A percentile compares a stretch with the other conserved stretches of the same genome.
Conservation (phyloP, 2,329 filamentous ascomycete species). For the Massarina eburnea region DNA sequence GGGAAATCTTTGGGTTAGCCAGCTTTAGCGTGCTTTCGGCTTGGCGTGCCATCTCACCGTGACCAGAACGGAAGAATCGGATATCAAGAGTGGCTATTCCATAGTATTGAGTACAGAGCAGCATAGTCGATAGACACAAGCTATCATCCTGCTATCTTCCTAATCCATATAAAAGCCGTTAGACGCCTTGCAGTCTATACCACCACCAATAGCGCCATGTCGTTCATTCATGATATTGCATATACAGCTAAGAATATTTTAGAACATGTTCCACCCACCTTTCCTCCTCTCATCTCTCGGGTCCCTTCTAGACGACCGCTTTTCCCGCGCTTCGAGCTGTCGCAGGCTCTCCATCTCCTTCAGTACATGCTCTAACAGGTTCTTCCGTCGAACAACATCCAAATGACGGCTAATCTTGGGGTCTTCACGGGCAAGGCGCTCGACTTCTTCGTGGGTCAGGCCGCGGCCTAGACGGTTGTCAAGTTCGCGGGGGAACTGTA, state of each 20-base stretch:
- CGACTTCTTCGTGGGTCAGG: constrained; percentile 76
- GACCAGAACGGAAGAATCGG: no score
- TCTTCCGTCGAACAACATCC: constrained; percentile 89
- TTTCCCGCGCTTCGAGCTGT: constrained; percentile 76
- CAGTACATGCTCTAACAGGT: constrained; percentile 86
- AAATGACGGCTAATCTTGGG: constrained; percentile 85
- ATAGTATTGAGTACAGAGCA: constrained; percentile 14
- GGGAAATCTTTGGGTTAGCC: background rate
- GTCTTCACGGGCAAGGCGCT: constrained; percentile 90
- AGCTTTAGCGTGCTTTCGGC: background rate
- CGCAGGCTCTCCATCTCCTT: constrained; percentile 93
- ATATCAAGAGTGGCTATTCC: constrained; percentile 7
- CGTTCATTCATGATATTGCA: background rate
- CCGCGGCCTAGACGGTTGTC: constrained; percentile 83
- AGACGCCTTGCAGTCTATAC: constrained; percentile 25
- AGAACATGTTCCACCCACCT: constrained; percentile 37
- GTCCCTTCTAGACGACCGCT: constrained; percentile 39
- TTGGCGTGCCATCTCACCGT: background rate
- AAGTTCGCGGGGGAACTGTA: constrained; percentile 80
- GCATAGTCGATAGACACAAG: constrained; percentile 1
- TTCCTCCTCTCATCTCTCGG: constrained; percentile 28
- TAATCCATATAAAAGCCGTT: constrained; percentile 11
- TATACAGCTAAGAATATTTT: background rate
- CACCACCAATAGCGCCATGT: constrained; percentile 4
- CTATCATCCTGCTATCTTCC: constrained; percentile 14